These are phyloP conservation scores for Venturia aucupariae DNA, from an alignment of 2,329 filamentous ascomycete genomes.

Conservation along the genomic window DNA sequence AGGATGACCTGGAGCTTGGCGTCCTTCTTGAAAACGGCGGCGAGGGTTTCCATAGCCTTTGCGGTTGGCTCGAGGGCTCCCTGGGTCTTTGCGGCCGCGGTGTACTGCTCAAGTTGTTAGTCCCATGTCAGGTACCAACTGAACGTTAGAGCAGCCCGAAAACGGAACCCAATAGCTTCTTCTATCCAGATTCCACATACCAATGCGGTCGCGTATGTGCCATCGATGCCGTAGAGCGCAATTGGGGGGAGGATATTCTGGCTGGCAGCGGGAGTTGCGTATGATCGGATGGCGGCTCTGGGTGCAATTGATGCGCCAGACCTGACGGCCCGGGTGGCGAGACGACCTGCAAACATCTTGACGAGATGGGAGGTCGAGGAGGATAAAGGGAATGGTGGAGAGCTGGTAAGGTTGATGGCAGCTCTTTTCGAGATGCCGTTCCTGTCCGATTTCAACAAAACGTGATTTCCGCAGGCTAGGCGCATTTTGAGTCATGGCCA, in stretches of 20 bases:
- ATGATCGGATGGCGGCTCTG: conserved; percentile 59
- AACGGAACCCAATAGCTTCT: not conserved
- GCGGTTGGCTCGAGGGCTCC: conserved; percentile 76
- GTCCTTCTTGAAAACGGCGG: conserved; percentile 69
- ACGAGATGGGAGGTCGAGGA: conserved; percentile 7
- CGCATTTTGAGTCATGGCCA: too few species aligned
- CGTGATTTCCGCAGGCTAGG: too few species aligned
- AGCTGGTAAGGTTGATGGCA: conserved; percentile 10
- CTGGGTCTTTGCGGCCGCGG: conserved; percentile 74
- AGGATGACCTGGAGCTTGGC: conserved; percentile 70
- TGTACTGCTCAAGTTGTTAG: conserved; percentile 58
- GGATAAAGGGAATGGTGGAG: conserved; percentile 2
- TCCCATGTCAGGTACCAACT: not conserved
- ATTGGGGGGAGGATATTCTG: conserved; percentile 65
- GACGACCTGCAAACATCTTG: conserved; percentile 14
- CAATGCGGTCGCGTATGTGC: conserved; percentile 96
- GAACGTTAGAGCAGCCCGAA: not conserved
- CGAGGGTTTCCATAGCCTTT: conserved; percentile 65
- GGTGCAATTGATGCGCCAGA: conserved; percentile 19
- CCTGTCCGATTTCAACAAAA: not conserved
- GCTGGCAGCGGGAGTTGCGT: conserved; percentile 57
- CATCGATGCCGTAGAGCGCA: conserved; percentile 89
- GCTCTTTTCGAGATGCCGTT: not conserved
- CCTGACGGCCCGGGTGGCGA: conserved; percentile 10
- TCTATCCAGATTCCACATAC: conserved; percentile 50